A percentile compares a stretch with the other conserved stretches of the same genome.
Conservation (phyloP, 768 basidiomycete species). For the Chiua virens region DNA sequence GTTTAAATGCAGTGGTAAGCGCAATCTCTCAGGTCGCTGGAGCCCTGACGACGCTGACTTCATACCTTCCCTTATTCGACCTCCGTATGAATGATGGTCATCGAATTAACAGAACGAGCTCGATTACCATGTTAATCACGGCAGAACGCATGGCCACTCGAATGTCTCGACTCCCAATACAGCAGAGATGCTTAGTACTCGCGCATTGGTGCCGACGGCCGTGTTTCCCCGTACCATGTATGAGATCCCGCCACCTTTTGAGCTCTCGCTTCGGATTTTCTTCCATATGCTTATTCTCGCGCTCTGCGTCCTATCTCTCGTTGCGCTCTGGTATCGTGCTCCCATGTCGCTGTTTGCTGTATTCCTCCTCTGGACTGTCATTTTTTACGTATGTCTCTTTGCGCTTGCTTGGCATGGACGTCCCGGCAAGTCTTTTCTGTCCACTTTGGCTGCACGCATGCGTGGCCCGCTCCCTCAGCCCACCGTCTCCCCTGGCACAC, state of each 20-base stretch:
- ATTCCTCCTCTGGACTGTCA: constrained; percentile 60
- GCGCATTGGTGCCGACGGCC: constrained; percentile 34
- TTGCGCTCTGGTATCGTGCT: constrained; percentile 58
- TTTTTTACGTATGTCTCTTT: constrained; percentile 57
- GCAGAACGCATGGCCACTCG: constrained; percentile 41
- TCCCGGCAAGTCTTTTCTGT: constrained; percentile 57
- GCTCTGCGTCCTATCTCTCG: constrained; percentile 54
- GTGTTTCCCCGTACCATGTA: constrained; percentile 21
- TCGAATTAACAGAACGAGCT: constrained; percentile 59
- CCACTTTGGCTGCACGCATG: constrained; percentile 46
- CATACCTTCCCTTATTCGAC: constrained; percentile 1
- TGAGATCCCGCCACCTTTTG: constrained; percentile 38
- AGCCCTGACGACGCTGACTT: constrained; percentile 21
- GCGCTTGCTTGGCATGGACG: constrained; percentile 56
- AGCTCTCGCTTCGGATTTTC: constrained; percentile 46
- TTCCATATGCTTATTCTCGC: constrained; percentile 61
- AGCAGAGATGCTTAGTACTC: constrained; percentile 46
- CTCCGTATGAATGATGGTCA: constrained; percentile 3
- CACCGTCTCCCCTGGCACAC: constrained; percentile 34
- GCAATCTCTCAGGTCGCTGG: constrained; percentile 15
- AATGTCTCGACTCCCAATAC: constrained; percentile 50
- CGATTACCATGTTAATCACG: constrained; percentile 64
- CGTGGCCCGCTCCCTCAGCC: constrained; percentile 34
- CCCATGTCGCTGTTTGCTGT: constrained; percentile 57
- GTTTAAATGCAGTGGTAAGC: constrained; percentile 68